Base-by-base conservation (phyloP, 176 grass and related monocot genomes). In the Panicum miliaceum region DNA sequence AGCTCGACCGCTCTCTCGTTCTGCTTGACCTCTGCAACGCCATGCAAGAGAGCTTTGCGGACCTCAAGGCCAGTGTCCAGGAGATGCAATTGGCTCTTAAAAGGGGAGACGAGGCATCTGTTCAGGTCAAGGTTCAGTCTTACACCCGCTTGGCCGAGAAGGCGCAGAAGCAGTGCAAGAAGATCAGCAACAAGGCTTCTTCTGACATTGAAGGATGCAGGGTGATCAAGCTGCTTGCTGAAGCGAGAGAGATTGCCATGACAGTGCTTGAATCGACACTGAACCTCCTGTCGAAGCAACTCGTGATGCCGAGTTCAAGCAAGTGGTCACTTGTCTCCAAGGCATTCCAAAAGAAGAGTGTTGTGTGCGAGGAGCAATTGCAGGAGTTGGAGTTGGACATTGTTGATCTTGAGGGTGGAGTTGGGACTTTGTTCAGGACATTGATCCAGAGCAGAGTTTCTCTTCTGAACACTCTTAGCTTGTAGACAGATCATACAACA, bases 11-110 rank as follows among this genome's bases (percentile, higher is more conserved):
- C 25, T 94, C 92, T n/a, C 76, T 89, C 5, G 11, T 54, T 38
- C 61, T 89, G 1, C 50, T 94, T 46, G 92, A 94, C 57, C 75
- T 86, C 68, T 94, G 86, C 63, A 76, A 56, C 3, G 35, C 57
- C 8, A 43, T 88, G 82, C 80, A 85, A 38, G 69, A 86, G 32
- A 81, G 36, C 74, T 86, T 90, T 16, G 23, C 12, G 1, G 64
- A 78, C n/a, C 62, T 83, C 57, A 94, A 90, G 58, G 43, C 32
- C 29, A 54, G 13, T 12, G 60, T 86, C 57, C 85, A 77, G 41
- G 73, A 82, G 8, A 48, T 90, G 50, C 85, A 80, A 1, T n/a
- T 80, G 26, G 62, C 38, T 79, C 68, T 86, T 6, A 72, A 80
- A 43, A 76, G 70, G 82, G 89, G 82, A 50, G 79, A 85, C 12